Evolutionary conservation across 768 basidiomycete species (phyloP), one percentile per base, ranked within the genome.

Genomic region (Lactarius hengduanensis): DNA sequence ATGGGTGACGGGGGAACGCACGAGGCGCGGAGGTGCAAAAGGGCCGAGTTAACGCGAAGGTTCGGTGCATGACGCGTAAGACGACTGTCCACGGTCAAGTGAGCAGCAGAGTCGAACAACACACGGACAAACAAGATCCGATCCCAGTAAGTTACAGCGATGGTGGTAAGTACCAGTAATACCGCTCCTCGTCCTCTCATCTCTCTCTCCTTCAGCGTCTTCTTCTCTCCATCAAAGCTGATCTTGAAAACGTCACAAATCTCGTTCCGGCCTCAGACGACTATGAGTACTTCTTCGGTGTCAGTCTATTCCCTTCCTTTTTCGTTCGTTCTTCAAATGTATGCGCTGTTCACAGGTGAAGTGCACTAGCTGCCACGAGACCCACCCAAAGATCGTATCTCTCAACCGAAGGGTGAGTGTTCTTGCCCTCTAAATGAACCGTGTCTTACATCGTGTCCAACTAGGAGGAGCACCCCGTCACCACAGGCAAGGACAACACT

Each of bases 201-300:
- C 58, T 59, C 50, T 57, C 11, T 63, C 59, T 60, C 45, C 57
- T 15, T 64, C 34, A 89, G 88, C 82, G 78, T 64, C 80, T 91
- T 16, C 78, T 80, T 67, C 78, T 91, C 36, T 88, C 86, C 56
- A 89, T 91, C 75, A 86, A 87, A 77, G 92, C 92, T 13, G 89
- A 90, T 3, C 81, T 94, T 54, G 90, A 94, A 74, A 88, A 90
- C 70, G 86, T 93, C 66, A 89, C 90, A 10, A 79, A 85, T 71
- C 78, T 94, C 34, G 77, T 78, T 59, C 92, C 92, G 36, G 81
- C 83, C n/a, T 76, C 80, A 4, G 81, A 86, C 36, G 83, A 87
- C 69, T 94, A 90, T 70, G 89, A 92, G 64, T 94, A 84, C 74
- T 88, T 89, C 80, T 94, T 94, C 79, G 75, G 88, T 80, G 91